Conservation (phyloP, 345 rosid species). For the Pistacia vera region DNA sequence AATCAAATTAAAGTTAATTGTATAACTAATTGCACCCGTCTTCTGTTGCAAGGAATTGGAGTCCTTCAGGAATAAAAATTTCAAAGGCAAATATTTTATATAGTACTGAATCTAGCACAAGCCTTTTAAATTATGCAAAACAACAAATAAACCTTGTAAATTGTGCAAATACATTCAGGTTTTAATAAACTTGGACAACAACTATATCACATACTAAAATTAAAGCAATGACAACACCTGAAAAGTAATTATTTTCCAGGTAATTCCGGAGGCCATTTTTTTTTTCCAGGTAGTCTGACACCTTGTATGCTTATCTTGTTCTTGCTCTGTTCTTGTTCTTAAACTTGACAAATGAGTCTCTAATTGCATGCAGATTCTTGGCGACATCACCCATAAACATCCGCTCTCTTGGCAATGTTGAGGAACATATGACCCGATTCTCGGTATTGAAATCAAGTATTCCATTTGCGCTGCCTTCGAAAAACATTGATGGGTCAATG, state of each 20-base stretch:
- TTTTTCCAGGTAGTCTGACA: no score
- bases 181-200: not conserved
- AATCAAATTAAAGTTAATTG: no score
- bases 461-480: slow-evolving; percentile 20
- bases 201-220: not conserved
- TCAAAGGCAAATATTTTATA: not conserved
- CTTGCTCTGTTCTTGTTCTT: not conserved
- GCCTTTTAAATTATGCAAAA: no score
- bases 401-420: slow-evolving; percentile 10
- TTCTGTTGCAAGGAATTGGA: not conserved
- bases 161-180: no score
- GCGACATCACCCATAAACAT: slow-evolving; percentile 18
- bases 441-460: slow-evolving; percentile 22
- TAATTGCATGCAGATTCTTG: slow-evolving; percentile 21
- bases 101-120: no score
- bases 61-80: not conserved
- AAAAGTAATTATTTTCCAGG: not conserved
- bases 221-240: not conserved
- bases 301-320: not conserved
- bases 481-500: slow-evolving; percentile 21
- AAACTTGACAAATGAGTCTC: slow-evolving; percentile 14
- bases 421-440: slow-evolving; percentile 29
- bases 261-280: not conserved
- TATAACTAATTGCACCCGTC: no score
- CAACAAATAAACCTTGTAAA: no score